Evolutionary conservation across 345 rosid genomes (phyloP).

Genomic region (Pugionium cornutum): DNA sequence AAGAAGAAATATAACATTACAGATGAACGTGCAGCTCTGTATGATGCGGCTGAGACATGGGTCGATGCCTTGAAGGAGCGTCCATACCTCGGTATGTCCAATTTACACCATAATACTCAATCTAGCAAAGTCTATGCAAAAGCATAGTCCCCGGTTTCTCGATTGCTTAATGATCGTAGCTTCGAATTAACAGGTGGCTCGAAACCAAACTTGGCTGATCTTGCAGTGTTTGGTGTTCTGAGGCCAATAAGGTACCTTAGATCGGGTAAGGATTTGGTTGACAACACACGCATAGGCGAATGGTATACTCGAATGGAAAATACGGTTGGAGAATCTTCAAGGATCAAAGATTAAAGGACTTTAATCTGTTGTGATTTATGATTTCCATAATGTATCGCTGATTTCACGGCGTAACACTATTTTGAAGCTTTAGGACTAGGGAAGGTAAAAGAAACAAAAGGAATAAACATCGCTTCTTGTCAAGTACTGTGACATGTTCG

Average conservation of each 20-base stretch:
- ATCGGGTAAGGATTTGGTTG: slow-evolving; percentile 91
- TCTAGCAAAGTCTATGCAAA: not conserved
- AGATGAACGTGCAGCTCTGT: slow-evolving; percentile 83
- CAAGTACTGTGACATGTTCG: not conserved
- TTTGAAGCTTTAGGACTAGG: slow-evolving; percentile 14
- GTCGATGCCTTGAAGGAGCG: slow-evolving; percentile 76
- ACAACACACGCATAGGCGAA: slow-evolving; percentile 78
- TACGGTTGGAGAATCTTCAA: slow-evolving; percentile 63
- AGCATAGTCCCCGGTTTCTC: not conserved
- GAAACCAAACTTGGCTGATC: slow-evolving; percentile 89
- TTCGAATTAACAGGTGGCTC: slow-evolving; percentile 58
- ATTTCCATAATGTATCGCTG: slow-evolving; percentile 9
- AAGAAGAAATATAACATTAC: slow-evolving; percentile 89
- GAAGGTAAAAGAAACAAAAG: slow-evolving; percentile 21
- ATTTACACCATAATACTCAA: not conserved
- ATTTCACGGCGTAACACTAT: slow-evolving; percentile 28
- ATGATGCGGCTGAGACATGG: slow-evolving; percentile 93
- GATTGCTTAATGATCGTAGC: slow-evolving; percentile 18
- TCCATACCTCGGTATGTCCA: slow-evolving; percentile 60
- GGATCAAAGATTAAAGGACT: slow-evolving; percentile 49
- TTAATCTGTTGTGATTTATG: not conserved
- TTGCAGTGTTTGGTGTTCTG: slow-evolving; percentile 84
- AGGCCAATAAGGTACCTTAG: slow-evolving; percentile 80
- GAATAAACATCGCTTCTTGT: slow-evolving; percentile 28
- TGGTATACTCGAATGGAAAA: slow-evolving; percentile 82